These are phyloP conservation scores for Selenicereus undatus DNA, from an alignment of 148 eudicot species.

Conservation along the genomic window DNA sequence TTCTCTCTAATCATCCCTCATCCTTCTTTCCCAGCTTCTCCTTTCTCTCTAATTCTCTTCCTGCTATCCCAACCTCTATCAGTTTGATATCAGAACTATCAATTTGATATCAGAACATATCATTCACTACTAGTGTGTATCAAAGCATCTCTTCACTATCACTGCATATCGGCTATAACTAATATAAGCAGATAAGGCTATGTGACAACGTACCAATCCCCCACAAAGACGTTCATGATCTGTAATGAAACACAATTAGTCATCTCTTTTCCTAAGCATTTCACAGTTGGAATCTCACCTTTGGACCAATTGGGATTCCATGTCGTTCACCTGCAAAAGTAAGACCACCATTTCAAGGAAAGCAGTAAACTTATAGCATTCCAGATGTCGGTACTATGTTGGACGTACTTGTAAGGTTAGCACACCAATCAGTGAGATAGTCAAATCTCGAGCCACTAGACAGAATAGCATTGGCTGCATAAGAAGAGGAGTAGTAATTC, in stretches of 20 bases:
- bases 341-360: background rate
- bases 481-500: constrained; percentile 33
- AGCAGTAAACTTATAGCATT: background rate
- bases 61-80: too few relatives aligned
- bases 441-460: constrained; percentile 17
- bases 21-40: too few relatives aligned
- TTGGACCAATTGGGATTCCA: constrained; percentile 31
- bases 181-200: too few relatives aligned
- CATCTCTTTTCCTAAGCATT: background rate
- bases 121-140: background rate
- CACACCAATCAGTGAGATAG: constrained; percentile 27
- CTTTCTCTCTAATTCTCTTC: too few relatives aligned
- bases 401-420: constrained; percentile 18
- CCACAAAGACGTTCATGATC: background rate
- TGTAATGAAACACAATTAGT: background rate
- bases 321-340: constrained; percentile 20
- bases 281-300: constrained; percentile 12
- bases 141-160: background rate
- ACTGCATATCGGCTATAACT: too few relatives aligned
- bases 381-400: too few relatives aligned
- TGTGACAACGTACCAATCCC: too few relatives aligned
- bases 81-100: too few relatives aligned
- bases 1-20: too few relatives aligned
- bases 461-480: constrained; percentile 17
- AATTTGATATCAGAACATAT: too few relatives aligned